A percentile compares a stretch with the other conserved stretches of the same genome.
phyloP scores from a whole-genome alignment of 345 rosid genomes.

The Eucalyptus pumila region DNA sequence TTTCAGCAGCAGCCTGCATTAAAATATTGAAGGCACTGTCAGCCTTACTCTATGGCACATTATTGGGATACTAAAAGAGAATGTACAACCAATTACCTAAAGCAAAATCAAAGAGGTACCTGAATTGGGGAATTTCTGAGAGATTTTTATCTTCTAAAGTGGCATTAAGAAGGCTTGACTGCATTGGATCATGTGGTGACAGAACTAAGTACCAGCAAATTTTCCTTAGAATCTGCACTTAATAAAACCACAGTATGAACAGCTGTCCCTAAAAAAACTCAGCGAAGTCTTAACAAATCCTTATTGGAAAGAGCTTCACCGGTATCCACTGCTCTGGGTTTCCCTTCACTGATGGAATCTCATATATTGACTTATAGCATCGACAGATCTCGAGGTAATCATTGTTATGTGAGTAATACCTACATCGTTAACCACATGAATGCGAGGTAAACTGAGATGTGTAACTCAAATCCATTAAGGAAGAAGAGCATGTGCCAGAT shows the following conservation, averaged over 20 bases:
- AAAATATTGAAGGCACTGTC: not conserved
- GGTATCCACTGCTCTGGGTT: constrained; percentile 69
- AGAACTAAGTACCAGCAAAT: constrained; percentile 79
- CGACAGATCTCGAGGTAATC: constrained; percentile 89
- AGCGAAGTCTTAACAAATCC: not conserved
- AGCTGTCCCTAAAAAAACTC: not conserved
- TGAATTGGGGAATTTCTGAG: constrained; percentile 73
- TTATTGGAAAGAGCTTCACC: constrained; percentile 13
- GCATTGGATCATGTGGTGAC: constrained; percentile 80
- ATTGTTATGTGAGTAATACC: constrained; percentile 74
- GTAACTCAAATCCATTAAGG: not conserved
- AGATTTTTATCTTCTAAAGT: constrained; percentile 80
- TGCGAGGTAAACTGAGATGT: not conserved
- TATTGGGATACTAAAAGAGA: not conserved
- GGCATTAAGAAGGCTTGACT: constrained; percentile 75
- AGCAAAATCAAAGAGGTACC: constrained; percentile 12
- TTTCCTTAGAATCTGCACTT: constrained; percentile 59
- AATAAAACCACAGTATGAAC: not conserved
- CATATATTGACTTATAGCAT: constrained; percentile 89
- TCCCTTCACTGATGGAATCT: constrained; percentile 81
- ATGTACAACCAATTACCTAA: not conserved
- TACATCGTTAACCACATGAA: not conserved
- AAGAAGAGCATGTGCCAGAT: not conserved
- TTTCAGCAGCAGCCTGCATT: constrained; percentile 59
- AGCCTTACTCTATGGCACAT: not conserved